phyloP scores from a whole-genome alignment of 2,329 filamentous ascomycete species.

The Gaeumannomyces sp. region DNA sequence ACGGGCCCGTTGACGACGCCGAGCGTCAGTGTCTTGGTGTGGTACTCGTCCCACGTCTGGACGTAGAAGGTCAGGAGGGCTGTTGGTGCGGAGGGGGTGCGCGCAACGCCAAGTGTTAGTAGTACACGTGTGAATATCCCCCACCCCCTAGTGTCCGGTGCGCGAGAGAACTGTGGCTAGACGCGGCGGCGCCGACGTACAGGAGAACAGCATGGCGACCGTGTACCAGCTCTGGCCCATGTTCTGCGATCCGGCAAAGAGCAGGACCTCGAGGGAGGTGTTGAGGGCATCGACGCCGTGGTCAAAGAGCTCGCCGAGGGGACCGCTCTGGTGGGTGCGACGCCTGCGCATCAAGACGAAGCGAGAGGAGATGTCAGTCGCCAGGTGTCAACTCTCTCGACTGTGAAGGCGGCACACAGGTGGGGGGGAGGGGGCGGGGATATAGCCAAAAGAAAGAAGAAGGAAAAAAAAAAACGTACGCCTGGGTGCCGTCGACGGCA shows the following conservation, averaged over 20 bases:
- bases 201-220: slow-evolving; percentile 73
- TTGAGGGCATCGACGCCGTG: slow-evolving; percentile 97
- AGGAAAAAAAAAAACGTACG: slow-evolving; percentile 47
- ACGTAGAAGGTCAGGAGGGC: slow-evolving; percentile 94
- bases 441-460: too few species aligned
- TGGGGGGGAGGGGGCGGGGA: too few species aligned
- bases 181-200: slow-evolving; percentile 41
- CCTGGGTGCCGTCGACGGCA: slow-evolving; percentile 90
- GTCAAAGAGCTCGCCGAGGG: slow-evolving; percentile 92
- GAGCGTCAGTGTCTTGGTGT: slow-evolving; percentile 90
- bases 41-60: slow-evolving; percentile 98
- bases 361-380: slow-evolving; percentile 8
- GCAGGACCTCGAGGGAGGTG: slow-evolving; percentile 84
- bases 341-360: slow-evolving; percentile 42
- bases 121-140: too few species aligned
- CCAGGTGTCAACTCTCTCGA: not conserved
- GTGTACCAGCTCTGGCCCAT: slow-evolving; percentile 90
- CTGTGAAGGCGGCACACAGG: not conserved
- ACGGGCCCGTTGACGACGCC: slow-evolving; percentile 91
- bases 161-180: too few species aligned
- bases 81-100: too few species aligned
- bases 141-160: too few species aligned
- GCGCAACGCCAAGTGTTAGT: too few species aligned
- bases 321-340: slow-evolving; percentile 85
- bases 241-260: slow-evolving; percentile 90